Conservation (phyloP, 2,329 filamentous ascomycete species). For the Exophiala calicioides region DNA sequence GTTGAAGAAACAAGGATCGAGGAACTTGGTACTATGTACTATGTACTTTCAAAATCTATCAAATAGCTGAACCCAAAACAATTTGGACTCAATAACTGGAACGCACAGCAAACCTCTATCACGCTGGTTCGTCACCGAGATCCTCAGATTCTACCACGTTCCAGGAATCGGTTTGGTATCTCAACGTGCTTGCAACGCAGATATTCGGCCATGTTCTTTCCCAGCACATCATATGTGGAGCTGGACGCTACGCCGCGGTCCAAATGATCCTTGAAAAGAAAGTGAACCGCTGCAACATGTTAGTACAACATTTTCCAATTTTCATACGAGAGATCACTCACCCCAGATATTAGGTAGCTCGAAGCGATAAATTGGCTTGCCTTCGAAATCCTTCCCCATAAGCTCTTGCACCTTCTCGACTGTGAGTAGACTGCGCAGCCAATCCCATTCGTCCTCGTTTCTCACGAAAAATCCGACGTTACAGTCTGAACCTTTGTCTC, state of each 20-base stretch:
- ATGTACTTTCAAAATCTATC: no score
- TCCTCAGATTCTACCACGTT: neutral
- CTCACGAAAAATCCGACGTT: conserved; percentile 52
- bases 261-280: conserved; percentile 25
- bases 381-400: conserved; percentile 14
- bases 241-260: conserved; percentile 15
- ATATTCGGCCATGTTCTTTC: conserved; percentile 25
- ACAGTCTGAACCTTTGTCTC: conserved; percentile 48
- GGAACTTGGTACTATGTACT: no score
- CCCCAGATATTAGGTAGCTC: conserved; percentile 17
- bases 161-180: conserved; percentile 1
- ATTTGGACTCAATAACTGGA: no score
- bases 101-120: no score
- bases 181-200: conserved; percentile 23
- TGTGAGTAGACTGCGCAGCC: conserved; percentile 37
- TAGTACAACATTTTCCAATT: no score
- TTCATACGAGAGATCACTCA: no score
- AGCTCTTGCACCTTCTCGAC: conserved; percentile 14
- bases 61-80: no score
- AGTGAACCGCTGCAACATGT: no score
- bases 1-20: no score
- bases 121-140: no score
- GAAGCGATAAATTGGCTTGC: conserved; percentile 16
- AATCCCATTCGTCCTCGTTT: conserved; percentile 45
- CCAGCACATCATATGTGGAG: conserved; percentile 18